Evolutionary conservation across 371 early-diverging fungal species (phyloP).

Genomic region (Mucor sp.): DNA sequence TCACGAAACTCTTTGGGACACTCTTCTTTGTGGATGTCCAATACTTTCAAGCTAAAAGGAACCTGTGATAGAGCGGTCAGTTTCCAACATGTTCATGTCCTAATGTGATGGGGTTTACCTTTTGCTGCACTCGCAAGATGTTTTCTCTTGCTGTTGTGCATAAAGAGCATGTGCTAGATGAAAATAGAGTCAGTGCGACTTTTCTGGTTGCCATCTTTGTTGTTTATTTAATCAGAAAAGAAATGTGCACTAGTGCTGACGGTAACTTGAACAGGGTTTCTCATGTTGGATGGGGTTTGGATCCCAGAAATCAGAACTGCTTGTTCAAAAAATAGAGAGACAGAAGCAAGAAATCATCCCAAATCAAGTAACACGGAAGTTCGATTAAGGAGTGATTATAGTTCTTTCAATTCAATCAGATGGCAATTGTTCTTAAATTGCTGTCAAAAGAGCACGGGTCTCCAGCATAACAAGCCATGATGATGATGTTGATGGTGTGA

Average conservation of each 20-base stretch:
- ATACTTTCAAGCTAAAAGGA: conserved; percentile 40
- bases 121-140: conserved; percentile 46
- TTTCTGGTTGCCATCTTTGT: conserved; percentile 33
- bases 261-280: background rate
- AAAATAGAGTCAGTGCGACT: conserved; percentile 50
- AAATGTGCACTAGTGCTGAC: background rate
- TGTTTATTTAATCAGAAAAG: background rate
- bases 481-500: background rate
- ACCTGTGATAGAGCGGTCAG: conserved; percentile 13
- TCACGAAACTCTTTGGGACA: conserved; percentile 53
- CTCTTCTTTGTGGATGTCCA: conserved; percentile 49
- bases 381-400: background rate
- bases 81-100: background rate
- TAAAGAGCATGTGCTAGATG: conserved; percentile 54
- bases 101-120: conserved; percentile 28
- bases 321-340: background rate
- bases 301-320: background rate
- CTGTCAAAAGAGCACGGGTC: background rate
- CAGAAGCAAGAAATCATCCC: background rate
- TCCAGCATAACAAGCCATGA: no score
- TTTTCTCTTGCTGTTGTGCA: conserved; percentile 49
- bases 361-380: background rate
- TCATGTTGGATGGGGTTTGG: background rate
- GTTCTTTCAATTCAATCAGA: background rate
- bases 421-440: background rate